Conservation (phyloP, 139 green algal species). For the Picochlorum sp. region DNA sequence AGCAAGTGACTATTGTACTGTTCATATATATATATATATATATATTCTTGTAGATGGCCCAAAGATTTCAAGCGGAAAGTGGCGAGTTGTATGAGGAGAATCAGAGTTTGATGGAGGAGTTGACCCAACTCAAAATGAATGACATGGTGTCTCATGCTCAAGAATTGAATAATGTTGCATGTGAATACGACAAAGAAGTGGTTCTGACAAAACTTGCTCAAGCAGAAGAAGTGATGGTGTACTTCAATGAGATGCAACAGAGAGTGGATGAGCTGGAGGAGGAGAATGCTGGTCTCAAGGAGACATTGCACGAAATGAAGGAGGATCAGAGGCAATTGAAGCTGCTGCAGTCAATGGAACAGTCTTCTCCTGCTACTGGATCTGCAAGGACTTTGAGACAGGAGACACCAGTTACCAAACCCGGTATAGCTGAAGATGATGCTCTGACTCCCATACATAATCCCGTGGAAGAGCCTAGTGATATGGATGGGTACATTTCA, state of each 20-base stretch:
- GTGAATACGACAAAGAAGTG: conserved; percentile 38
- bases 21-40: background rate
- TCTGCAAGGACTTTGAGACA: background rate
- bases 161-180: conserved; percentile 25
- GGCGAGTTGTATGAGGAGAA: background rate
- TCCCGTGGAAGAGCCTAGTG: background rate
- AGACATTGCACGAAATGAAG: conserved; percentile 25
- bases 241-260: conserved; percentile 8
- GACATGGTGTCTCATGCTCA: conserved; percentile 23
- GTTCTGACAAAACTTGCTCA: conserved; percentile 24
- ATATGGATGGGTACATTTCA: background rate
- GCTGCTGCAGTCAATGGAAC: conserved; percentile 1
- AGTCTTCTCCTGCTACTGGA: conserved; percentile 1
- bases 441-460: background rate
- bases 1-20: background rate
- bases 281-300: conserved; percentile 18
- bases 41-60: conserved; percentile 3
- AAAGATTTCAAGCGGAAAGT: conserved; percentile 3
- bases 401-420: background rate
- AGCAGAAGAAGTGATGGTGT: conserved; percentile 8
- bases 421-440: background rate
- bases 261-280: conserved; percentile 21
- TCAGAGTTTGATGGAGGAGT: background rate
- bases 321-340: conserved; percentile 18
- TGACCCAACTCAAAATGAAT: conserved; percentile 5